phyloP scores from a whole-genome alignment of 352 stramenopile species.

The Globisporangium cystogenes region DNA sequence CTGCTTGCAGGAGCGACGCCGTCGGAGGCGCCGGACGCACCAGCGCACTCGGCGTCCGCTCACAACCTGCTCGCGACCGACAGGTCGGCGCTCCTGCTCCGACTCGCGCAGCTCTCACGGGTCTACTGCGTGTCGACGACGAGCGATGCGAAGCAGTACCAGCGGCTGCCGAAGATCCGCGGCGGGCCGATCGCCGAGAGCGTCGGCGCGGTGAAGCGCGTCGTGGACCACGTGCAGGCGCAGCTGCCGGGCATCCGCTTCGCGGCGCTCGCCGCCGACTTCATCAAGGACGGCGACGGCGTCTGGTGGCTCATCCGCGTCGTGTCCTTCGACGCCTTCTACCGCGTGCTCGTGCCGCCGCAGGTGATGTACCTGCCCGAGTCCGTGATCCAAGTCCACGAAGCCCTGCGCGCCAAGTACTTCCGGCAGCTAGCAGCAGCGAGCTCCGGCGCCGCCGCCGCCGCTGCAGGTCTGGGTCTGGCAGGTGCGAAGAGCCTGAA shows the following conservation, averaged over 20 bases:
- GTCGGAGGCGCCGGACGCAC: not conserved
- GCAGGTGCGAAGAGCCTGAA: constrained; percentile 2
- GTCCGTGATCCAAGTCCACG: constrained; percentile 38
- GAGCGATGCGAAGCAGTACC: constrained; percentile 23
- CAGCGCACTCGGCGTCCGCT: not conserved
- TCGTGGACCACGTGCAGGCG: constrained; percentile 58
- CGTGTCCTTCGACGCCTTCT: constrained; percentile 42
- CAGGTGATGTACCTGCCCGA: constrained; percentile 26
- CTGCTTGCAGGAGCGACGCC: not conserved
- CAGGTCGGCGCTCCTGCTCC: constrained; percentile 16
- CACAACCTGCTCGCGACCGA: not conserved
- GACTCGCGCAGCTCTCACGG: constrained; percentile 15
- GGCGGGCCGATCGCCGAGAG: constrained; percentile 47
- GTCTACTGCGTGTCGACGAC: constrained; percentile 36
- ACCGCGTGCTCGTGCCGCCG: constrained; percentile 23
- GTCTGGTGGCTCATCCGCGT: constrained; percentile 72
- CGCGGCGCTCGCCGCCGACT: constrained; percentile 50
- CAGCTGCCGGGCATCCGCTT: constrained; percentile 61
- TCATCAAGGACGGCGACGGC: constrained; percentile 55
- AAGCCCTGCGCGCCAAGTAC: constrained; percentile 34
- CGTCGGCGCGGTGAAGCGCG: constrained; percentile 35
- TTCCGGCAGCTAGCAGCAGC: constrained; percentile 17
- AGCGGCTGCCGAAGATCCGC: constrained; percentile 46
- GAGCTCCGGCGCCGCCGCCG: not conserved
- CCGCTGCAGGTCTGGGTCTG: not conserved